Conservation (phyloP, 495 filamentous ascomycete species). For the Aspergillus saccharolyticus region DNA sequence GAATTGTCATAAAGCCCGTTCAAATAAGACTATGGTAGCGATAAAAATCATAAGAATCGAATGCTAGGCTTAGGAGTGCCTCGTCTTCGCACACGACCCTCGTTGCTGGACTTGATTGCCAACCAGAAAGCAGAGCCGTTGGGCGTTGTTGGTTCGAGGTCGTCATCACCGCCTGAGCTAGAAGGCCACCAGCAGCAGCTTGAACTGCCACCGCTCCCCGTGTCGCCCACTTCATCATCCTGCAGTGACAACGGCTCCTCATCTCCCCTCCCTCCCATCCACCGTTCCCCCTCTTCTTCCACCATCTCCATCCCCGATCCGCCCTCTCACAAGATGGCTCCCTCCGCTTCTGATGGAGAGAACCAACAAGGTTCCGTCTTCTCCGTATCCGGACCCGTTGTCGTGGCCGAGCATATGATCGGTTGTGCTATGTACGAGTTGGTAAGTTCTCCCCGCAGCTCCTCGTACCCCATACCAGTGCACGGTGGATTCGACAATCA, state of each 20-base stretch:
- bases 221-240: slow-evolving; percentile 43
- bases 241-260: slow-evolving; percentile 35
- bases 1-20: neutral
- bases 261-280: slow-evolving; percentile 30
- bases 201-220: slow-evolving; percentile 49
- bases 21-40: neutral
- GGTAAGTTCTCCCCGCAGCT: slow-evolving; percentile 45
- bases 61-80: slow-evolving; percentile 58
- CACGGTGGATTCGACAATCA: neutral
- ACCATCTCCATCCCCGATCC: slow-evolving; percentile 29
- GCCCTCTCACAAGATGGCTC: slow-evolving; percentile 54
- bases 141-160: slow-evolving; percentile 28
- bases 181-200: slow-evolving; percentile 15
- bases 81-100: slow-evolving; percentile 64
- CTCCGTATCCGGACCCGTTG: slow-evolving; percentile 70
- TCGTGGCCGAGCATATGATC: slow-evolving; percentile 96
- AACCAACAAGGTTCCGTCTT: slow-evolving; percentile 53
- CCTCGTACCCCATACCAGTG: slow-evolving; percentile 2
- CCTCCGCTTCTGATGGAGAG: slow-evolving; percentile 43
- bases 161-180: slow-evolving; percentile 37
- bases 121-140: slow-evolving; percentile 27
- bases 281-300: slow-evolving; percentile 29
- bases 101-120: slow-evolving; percentile 65
- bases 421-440: slow-evolving; percentile 99
- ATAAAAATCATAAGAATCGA: slow-evolving; percentile 13